These are phyloP conservation scores for Collariella sp. DNA, from an alignment of 495 filamentous ascomycete species.

Conservation along the genomic window DNA sequence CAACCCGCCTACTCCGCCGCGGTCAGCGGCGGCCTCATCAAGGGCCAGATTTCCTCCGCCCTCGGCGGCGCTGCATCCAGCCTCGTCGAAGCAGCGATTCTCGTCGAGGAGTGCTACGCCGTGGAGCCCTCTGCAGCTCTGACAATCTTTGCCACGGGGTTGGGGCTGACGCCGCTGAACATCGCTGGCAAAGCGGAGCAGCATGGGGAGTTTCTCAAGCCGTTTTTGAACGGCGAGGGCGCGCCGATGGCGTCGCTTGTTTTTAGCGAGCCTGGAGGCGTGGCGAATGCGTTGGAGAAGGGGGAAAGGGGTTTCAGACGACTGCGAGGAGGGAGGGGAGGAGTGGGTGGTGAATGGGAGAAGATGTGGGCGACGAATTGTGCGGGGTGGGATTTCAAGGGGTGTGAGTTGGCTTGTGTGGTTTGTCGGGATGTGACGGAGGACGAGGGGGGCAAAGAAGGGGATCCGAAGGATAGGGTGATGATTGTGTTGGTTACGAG, in stretches of 20 bases:
- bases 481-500: conserved; percentile 44
- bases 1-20: conserved; percentile 38
- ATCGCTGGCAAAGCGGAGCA: conserved; percentile 35
- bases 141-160: conserved; percentile 45
- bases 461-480: conserved; percentile 31
- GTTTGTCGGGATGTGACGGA: conserved; percentile 40
- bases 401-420: conserved; percentile 46
- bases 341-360: conserved; percentile 48
- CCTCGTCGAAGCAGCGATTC: conserved; percentile 40
- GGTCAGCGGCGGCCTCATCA: conserved; percentile 38
- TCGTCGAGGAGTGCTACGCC: conserved; percentile 46
- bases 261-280: conserved; percentile 44
- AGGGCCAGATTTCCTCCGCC: conserved; percentile 35
- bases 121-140: conserved; percentile 41
- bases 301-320: conserved; percentile 39
- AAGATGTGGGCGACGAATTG: conserved; percentile 52
- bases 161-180: conserved; percentile 43
- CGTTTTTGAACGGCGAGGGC: conserved; percentile 40
- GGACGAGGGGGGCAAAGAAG: conserved; percentile 3
- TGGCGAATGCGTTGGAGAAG: conserved; percentile 45
- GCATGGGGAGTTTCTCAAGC: conserved; percentile 38
- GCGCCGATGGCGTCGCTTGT: conserved; percentile 44
- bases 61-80: conserved; percentile 38
- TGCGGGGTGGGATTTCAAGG: conserved; percentile 44
- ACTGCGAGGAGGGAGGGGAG: conserved; percentile 43